Evolutionary conservation across 805 yeast genomes (phyloP), one percentile per base, ranked within the genome.

Genomic region (Teunomyces kruisii): DNA sequence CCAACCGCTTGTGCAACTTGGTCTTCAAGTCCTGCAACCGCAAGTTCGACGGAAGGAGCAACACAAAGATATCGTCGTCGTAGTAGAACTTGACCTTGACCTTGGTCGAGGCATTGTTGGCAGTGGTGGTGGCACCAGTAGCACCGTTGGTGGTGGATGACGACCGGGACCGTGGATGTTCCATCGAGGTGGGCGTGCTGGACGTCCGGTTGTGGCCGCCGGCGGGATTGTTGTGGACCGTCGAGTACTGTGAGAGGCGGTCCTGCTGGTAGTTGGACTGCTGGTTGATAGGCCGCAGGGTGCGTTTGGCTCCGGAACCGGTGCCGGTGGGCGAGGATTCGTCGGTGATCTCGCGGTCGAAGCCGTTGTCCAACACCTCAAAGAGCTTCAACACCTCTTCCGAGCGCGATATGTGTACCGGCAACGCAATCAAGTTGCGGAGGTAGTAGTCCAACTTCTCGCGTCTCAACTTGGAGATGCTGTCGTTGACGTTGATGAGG

Each of bases 401-500:
- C 12, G 86, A 80, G 44, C 80, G 78, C 2, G 94, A 80, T 26
- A 94, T 86, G 55, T 90, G 83, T 10, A 72, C 67, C 0, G 98
- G 98, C 57, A 92, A 74, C 33, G 78, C 73, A 27, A 88, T 75
- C 50, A 92, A 81, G 68, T 66, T 72, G 39, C 73, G 64, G 46
- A 80, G 61, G 56, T 79, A 80, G 45, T 68, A 67, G 57, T 80
- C 83, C 48, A 80, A 67, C 57, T 79, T 81, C 46, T 74, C 76
- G 50, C 81, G 61, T 53, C 84, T 67, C 53, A 76, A 71, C 51
- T 77, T 79, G 43, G 80, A 76, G 41, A 80, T 68, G 46, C 73
- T 70, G 52, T 92, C 97, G 50, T 89, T 89, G 44, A 94, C 96
- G 57, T 86, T 87, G 31, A 95, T 85, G 39, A 92, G 75, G 2